These are phyloP conservation scores for Fusarium odoratissimum DNA, from an alignment of 2,329 filamentous ascomycete genomes.

Conservation along the genomic window DNA sequence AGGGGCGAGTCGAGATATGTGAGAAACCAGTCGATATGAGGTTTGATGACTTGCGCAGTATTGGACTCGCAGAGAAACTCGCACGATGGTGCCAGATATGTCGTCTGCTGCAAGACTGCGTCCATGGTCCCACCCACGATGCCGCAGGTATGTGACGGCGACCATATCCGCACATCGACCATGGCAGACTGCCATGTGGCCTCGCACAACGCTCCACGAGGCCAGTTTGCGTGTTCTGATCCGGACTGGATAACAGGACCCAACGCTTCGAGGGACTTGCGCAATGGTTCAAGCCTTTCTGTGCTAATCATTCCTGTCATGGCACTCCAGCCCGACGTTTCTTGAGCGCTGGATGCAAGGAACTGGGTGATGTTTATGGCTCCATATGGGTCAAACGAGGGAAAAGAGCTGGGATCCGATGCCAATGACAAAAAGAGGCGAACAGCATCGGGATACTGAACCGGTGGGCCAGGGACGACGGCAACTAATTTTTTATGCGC, in stretches of 20 bases:
- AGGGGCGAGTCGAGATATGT: constrained; percentile 48
- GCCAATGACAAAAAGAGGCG: constrained; percentile 50
- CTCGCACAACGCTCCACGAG: constrained; percentile 39
- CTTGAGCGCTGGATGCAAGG: constrained; percentile 54
- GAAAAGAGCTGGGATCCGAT: constrained; percentile 43
- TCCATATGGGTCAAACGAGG: constrained; percentile 54
- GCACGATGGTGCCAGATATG: constrained; percentile 46
- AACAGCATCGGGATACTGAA: constrained; percentile 14
- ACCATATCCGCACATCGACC: constrained; percentile 57
- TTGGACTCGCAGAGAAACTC: constrained; percentile 49
- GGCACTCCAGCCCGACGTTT: constrained; percentile 56
- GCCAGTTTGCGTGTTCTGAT: neutral
- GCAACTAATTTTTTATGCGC: constrained; percentile 48
- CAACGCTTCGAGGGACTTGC: constrained; percentile 51
- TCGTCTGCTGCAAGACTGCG: constrained; percentile 48
- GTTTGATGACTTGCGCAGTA: constrained; percentile 48
- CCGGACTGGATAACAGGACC: constrained; percentile 16
- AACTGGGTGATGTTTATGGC: constrained; percentile 57
- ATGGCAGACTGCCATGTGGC: constrained; percentile 57
- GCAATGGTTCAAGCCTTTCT: constrained; percentile 52
- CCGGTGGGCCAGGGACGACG: neutral
- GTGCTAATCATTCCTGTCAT: constrained; percentile 56
- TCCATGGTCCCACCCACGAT: constrained; percentile 53
- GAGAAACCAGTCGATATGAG: constrained; percentile 55
- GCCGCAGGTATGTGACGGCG: constrained; percentile 53